Base-by-base conservation (phyloP, 345 rosid genomes). In the Eucalyptus guilfoylei region DNA sequence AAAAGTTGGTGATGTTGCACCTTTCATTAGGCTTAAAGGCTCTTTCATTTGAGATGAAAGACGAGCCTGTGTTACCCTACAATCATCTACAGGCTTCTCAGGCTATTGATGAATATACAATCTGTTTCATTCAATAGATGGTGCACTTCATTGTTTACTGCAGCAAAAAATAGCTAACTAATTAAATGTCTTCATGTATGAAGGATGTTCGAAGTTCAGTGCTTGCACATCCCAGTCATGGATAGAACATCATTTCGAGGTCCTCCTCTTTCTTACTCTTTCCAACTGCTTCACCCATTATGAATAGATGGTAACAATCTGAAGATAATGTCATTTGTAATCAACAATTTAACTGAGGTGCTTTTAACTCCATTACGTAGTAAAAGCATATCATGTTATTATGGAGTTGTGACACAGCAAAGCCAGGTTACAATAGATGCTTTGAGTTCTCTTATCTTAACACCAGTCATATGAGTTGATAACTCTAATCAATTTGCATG, bases 181-280 rank as follows among this genome's bases (percentile, higher is more conserved):
- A 42, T 54, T 34, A 44, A 62, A 60, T 62, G 34, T 62, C 14
- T 30, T 62, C 69, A 62, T 62, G 4, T 62, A 90, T 90, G 89
- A 88, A 97, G 98, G 95, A 92, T 96, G 89, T 96, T 95, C 88
- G 93, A 96, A 80, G 88, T 94, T 45, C 93, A 96, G 94, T 96
- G 97, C 94, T 90, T 97, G 93, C 97, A 97, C 92, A 96, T 95
- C 89, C 98, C 99, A 26, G 93, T 93, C 23, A 93, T 80, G 93
- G 96, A 97, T 91, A 93, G 95, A 91, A 94, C 96, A 49, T 88
- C 97, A 62, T 95, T 96, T 92, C 42, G 90, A 91, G 99, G 96
- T 94, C 32, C 49, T 34, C 87, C 7, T 17, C 47, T 58, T 87
- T n/a, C 40, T 11, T 7, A 32, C 34, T 87, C 58, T 62, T 30